These are phyloP conservation scores for Staphylotrichum longicolle DNA, from an alignment of 495 filamentous ascomycete genomes.

Conservation along the genomic window DNA sequence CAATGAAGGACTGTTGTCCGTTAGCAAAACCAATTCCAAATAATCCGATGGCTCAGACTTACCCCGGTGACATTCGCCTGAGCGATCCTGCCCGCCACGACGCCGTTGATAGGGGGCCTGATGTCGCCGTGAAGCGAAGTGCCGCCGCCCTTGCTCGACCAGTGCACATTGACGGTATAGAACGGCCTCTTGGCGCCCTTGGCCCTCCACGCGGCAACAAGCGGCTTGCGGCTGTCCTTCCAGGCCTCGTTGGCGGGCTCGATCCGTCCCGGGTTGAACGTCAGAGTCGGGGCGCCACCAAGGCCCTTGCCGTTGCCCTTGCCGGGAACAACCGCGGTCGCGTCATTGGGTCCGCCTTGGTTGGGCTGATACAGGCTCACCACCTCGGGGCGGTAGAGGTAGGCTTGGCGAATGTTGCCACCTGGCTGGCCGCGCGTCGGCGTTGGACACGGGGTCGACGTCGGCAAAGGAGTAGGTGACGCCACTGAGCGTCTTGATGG, in stretches of 20 bases:
- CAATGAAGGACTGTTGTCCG: slow-evolving; percentile 33
- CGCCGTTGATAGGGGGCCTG: slow-evolving; percentile 60
- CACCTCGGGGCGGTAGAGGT: slow-evolving; percentile 54
- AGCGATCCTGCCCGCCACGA: slow-evolving; percentile 43
- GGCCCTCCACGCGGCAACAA: slow-evolving; percentile 56
- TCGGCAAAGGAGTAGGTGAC: slow-evolving; percentile 48
- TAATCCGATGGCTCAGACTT: slow-evolving; percentile 20
- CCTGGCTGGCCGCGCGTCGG: slow-evolving; percentile 59
- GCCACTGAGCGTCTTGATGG: slow-evolving; percentile 41
- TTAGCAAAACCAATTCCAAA: background rate
- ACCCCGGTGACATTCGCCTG: slow-evolving; percentile 53
- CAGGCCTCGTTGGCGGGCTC: slow-evolving; percentile 55
- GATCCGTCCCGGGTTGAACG: slow-evolving; percentile 59
- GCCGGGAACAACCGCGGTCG: slow-evolving; percentile 47
- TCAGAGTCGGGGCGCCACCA: slow-evolving; percentile 32
- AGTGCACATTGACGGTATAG: slow-evolving; percentile 63
- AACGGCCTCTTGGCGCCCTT: slow-evolving; percentile 42
- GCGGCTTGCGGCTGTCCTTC: slow-evolving; percentile 54
- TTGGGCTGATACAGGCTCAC: slow-evolving; percentile 50
- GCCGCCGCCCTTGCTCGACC: slow-evolving; percentile 55
- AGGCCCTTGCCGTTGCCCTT: slow-evolving; percentile 18
- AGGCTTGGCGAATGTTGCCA: slow-evolving; percentile 64
- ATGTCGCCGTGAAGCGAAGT: slow-evolving; percentile 55
- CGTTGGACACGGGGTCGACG: slow-evolving; percentile 47
- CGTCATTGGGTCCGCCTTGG: slow-evolving; percentile 43